These are phyloP conservation scores for Amphicarpaea edgeworthii DNA, from an alignment of 306 rosid species.

Conservation along the genomic window DNA sequence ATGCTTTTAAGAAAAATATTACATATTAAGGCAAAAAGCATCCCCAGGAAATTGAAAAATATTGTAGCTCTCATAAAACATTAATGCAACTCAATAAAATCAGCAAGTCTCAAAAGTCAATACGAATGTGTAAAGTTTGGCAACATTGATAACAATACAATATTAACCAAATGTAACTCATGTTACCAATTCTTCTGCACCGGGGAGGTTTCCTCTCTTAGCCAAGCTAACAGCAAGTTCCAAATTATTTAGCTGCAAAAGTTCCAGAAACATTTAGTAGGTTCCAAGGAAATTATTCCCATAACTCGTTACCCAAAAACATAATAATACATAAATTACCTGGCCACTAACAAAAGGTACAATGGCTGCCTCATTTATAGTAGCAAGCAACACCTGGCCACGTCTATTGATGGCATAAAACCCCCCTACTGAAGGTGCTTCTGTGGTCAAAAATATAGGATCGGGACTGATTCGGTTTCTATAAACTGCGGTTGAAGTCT, in stretches of 20 bases:
- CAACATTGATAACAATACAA: slow-evolving; percentile 9
- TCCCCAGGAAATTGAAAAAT: neutral
- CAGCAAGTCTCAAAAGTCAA: slow-evolving; percentile 21
- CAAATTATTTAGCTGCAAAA: slow-evolving; percentile 66
- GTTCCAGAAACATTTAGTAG: slow-evolving; percentile 21
- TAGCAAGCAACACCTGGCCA: slow-evolving; percentile 76
- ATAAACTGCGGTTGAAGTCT: slow-evolving; percentile 76
- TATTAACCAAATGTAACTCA: slow-evolving; percentile 24
- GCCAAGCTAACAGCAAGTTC: slow-evolving; percentile 76
- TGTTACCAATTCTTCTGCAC: slow-evolving; percentile 69
- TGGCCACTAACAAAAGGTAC: slow-evolving; percentile 68
- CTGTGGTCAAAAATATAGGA: slow-evolving; percentile 77
- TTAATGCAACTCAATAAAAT: slow-evolving; percentile 9
- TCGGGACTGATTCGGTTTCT: slow-evolving; percentile 80
- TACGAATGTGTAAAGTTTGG: neutral
- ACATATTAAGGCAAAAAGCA: neutral
- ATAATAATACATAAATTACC: slow-evolving; percentile 49
- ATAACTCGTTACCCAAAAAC: neutral
- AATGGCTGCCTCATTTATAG: slow-evolving; percentile 70
- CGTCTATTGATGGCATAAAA: slow-evolving; percentile 72
- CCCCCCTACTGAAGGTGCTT: slow-evolving; percentile 70
- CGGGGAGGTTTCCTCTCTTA: slow-evolving; percentile 73
- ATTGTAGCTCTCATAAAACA: neutral
- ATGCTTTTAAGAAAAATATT: neutral
- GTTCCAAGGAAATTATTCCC: neutral